Evolutionary conservation across 139 green algal species (phyloP).

Genomic region (Raphidocelis subcapitata): DNA sequence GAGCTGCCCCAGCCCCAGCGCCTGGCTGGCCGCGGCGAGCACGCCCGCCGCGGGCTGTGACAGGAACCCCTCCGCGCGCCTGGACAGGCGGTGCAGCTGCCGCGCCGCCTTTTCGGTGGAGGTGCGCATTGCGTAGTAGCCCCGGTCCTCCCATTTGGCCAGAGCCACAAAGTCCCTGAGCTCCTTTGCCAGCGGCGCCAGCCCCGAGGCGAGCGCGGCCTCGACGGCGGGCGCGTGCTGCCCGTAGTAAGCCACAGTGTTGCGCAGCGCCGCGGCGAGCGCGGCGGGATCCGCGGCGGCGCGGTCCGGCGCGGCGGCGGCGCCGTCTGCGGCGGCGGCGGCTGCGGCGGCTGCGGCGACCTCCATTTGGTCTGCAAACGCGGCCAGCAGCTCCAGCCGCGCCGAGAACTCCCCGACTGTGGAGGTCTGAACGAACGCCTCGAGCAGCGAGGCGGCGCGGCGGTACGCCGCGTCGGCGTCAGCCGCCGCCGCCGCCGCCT

Average conservation of each 20-base stretch:
- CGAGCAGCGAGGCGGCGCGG: conserved; percentile 52
- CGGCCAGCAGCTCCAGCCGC: conserved; percentile 76
- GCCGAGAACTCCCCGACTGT: conserved; percentile 84
- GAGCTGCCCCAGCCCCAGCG: conserved; percentile 51
- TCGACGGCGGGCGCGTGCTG: conserved; percentile 73
- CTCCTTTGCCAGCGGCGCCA: conserved; percentile 79
- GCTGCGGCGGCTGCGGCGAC: conserved; percentile 9
- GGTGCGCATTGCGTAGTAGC: conserved; percentile 84
- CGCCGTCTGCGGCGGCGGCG: too few species aligned
- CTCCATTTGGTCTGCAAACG: conserved; percentile 51
- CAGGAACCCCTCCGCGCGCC: conserved; percentile 53
- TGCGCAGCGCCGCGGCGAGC: conserved; percentile 56
- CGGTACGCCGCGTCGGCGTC: conserved; percentile 25
- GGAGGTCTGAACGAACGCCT: conserved; percentile 90
- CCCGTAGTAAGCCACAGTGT: conserved; percentile 81
- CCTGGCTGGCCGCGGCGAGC: conserved; percentile 37
- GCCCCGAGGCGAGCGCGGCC: conserved; percentile 43
- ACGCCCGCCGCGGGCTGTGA: conserved; percentile 48
- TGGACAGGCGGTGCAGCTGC: conserved; percentile 76
- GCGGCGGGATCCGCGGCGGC: background rate
- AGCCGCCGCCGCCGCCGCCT: conserved; percentile 9
- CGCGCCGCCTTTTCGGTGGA: conserved; percentile 85
- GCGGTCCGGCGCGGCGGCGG: background rate
- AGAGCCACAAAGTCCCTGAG: conserved; percentile 92
- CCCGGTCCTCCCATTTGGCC: conserved; percentile 97